Evolutionary conservation across 768 basidiomycete genomes (phyloP), one percentile per base, ranked within the genome.

Genomic region (Pisolithus sp.): DNA sequence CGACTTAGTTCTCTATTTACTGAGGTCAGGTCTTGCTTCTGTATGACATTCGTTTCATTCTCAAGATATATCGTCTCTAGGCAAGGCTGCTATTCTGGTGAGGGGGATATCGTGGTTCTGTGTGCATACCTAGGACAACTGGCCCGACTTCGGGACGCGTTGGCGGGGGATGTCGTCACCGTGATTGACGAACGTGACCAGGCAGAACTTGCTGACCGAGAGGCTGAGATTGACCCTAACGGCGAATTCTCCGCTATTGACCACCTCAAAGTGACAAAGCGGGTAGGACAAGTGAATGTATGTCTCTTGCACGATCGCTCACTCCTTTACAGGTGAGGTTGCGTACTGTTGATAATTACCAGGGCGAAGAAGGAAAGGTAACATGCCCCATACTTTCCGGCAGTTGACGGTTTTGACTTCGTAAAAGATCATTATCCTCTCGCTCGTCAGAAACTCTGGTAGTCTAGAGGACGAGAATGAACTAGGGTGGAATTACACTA

Each of bases 281-380:
- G 76, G 39, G 85, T 85, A 58, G 23, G 75, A 15, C 34, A 63
- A n/a, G 38, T 23, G 26, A 15, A 36, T 12, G 21, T n/a, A n/a
- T 39, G 18, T 7, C 7, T 2, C 5, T 15, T 13, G 13, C 23
- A 3, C 28, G 31, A 43, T 49, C n/a, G 51, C 23, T 10, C 0
- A n/a, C 17, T 5, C 21, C 8, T 18, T 46, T 47, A 5, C 45
- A 87, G 85, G 78, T 88, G 39, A 75, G 78, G 7, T 69, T 90
- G 5, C 77, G 88, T 5, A 89, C 87, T 0, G 78, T 90, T 2
- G 87, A 91, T 55, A 88, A 83, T 46, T 90, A 80, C 60, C 89
- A 90, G 65, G 88, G 86, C 2, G 80, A 85, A 53, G 86, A 87
- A 68, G 82, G 78, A 2, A 78, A 74, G 60, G 80, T 78, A 56